These are phyloP conservation scores for Hemileia vastatrix DNA, from an alignment of 1,284 basidiomycete species.

Conservation along the genomic window DNA sequence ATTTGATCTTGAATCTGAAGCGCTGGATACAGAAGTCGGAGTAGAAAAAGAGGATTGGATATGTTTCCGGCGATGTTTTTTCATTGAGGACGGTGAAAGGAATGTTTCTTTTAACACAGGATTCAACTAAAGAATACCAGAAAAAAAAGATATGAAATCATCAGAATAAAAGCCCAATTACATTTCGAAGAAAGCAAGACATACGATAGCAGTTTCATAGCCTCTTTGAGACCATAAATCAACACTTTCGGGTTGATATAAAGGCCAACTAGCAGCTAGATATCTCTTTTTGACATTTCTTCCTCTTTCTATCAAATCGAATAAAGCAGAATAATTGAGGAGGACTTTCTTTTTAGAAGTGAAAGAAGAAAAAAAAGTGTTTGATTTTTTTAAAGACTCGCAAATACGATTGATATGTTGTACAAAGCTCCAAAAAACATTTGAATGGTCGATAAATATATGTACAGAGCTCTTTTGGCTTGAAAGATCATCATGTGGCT, in stretches of 20 bases:
- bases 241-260: not conserved
- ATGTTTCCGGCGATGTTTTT: no score
- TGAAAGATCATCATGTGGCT: not conserved
- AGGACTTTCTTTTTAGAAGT: not conserved
- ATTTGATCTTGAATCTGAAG: not conserved
- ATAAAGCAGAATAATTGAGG: not conserved
- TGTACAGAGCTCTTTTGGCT: not conserved
- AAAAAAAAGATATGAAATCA: not conserved
- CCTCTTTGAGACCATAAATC: not conserved
- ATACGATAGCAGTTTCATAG: conserved; percentile 2
- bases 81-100: no score
- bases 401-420: not conserved
- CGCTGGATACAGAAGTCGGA: no score
- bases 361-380: not conserved
- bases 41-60: no score
- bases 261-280: not conserved
- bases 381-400: not conserved
- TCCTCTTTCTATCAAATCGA: not conserved
- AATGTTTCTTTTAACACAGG: no score
- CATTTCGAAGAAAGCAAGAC: not conserved
- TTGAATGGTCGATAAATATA: not conserved
- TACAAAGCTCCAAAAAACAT: not conserved
- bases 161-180: not conserved
- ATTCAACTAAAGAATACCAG: not conserved
- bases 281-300: not conserved